phyloP scores from a whole-genome alignment of 306 rosid genomes.

The Clitoria ternatea region DNA sequence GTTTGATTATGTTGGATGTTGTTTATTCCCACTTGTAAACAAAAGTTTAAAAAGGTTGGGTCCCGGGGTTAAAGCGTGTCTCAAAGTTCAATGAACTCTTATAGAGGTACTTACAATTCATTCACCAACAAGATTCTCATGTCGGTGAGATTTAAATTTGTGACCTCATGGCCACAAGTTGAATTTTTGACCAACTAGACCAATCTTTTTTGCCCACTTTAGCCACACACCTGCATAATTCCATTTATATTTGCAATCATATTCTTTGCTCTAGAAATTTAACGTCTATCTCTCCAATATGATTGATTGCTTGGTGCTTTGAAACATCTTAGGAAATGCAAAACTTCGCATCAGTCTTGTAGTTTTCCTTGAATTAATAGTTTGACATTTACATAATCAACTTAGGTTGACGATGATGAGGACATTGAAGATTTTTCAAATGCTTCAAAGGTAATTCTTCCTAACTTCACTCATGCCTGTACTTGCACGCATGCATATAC shows the following conservation, averaged over 20 bases:
- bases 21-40: neutral
- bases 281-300: neutral
- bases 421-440: slow-evolving; percentile 40
- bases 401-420: slow-evolving; percentile 31
- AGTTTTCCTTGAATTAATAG: neutral
- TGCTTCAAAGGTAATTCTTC: slow-evolving; percentile 37
- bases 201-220: no score
- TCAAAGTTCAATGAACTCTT: no score
- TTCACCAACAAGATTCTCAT: no score
- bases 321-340: slow-evolving; percentile 12
- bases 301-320: neutral
- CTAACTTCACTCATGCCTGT: neutral
- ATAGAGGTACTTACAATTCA: no score
- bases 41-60: no score
- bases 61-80: no score
- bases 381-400: slow-evolving; percentile 19
- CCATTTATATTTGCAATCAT: neutral
- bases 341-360: neutral
- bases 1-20: neutral
- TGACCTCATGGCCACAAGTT: no score
- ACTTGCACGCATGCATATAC: neutral
- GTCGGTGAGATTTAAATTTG: no score
- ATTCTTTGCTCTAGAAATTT: neutral
- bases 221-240: neutral
- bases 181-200: no score